These are phyloP conservation scores for Diplocarpon mali DNA, from an alignment of 2,329 filamentous ascomycete genomes.

Conservation along the genomic window DNA sequence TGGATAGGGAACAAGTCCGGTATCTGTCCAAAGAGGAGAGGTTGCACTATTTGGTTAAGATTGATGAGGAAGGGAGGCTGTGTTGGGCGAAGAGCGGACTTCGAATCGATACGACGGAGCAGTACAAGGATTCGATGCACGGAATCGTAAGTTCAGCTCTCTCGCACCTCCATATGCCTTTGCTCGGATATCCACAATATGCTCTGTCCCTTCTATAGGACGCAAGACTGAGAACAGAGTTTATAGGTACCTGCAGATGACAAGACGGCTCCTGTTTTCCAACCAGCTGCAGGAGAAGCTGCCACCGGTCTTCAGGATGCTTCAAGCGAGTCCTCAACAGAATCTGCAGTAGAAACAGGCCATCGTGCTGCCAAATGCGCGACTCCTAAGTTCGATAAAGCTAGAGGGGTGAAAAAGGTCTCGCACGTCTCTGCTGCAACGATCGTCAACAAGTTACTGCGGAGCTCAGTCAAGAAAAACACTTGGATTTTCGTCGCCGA, in stretches of 20 bases:
- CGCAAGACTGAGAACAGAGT: background rate
- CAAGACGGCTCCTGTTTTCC: constrained; percentile 40
- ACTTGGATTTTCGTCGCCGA: constrained; percentile 93
- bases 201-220: too few species aligned
- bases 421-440: constrained; percentile 60
- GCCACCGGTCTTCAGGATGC: constrained; percentile 12
- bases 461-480: constrained; percentile 71
- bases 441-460: constrained; percentile 67
- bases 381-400: constrained; percentile 49
- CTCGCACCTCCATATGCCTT: background rate
- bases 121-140: constrained; percentile 69
- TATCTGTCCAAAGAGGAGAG: constrained; percentile 79
- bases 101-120: constrained; percentile 63
- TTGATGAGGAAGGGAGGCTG: constrained; percentile 65
- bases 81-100: constrained; percentile 78
- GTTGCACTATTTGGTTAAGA: constrained; percentile 65
- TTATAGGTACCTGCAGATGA: constrained; percentile 41
- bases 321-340: constrained; percentile 25
- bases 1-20: constrained; percentile 70
- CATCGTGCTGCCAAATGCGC: constrained; percentile 52
- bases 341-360: constrained; percentile 26
- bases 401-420: constrained; percentile 48
- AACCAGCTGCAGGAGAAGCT: constrained; percentile 18
- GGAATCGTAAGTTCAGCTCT: constrained; percentile 41
- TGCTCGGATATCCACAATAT: too few species aligned